Base-by-base conservation (phyloP, 495 filamentous ascomycete genomes). In the Daldinia grandis region DNA sequence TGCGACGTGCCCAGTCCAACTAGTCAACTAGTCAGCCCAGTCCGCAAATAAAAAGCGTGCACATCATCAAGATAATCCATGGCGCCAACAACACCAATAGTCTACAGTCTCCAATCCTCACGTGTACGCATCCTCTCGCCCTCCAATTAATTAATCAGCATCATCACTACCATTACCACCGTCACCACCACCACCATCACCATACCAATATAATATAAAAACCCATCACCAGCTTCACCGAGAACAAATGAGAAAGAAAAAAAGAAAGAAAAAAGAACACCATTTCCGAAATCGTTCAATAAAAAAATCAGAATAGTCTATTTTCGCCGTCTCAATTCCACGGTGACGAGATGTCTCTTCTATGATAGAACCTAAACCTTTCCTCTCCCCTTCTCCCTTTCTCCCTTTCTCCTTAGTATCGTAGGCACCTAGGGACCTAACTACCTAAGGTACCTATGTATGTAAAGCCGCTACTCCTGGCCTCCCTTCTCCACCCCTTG, bases 221-320 rank as follows among this genome's bases (percentile, higher is more conserved):
- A 8, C 24, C 15, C 6, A 53, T 28, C 25, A n/a, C 25, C 37
- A 27, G 15, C 12, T 27, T 27, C 28, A 59, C 24, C 12, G 15
- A 40, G 24, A 59, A 17, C 19, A 59, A 17, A 28, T 27, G 3
- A 35, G 33, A 35, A n/a, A n/a, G n/a, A 35, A 57, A 57, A 9
- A 56, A 12, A 49, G n/a, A 17, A 24, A n/a, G n/a, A n/a, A n/a
- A n/a, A n/a, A n/a, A 35, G 14, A 35, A 35, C 4, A 4, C 33
- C 33, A 14, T 35, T 35, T 35, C 33, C 33, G 14, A 14, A 35
- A 35, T 35, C 33, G 12, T 35, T 17, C 4, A 56, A 56, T 33
- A 51, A 44, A 33, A 50, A 50, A 66, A 44, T 35, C 55, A 71
- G 35, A 47, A 54, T 57, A 62, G 30, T 71, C 62, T 67, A 71